A percentile compares a stretch with the other conserved stretches of the same genome.
Conservation (phyloP, 2,329 filamentous ascomycete genomes). For the Alternaria infectoria region DNA sequence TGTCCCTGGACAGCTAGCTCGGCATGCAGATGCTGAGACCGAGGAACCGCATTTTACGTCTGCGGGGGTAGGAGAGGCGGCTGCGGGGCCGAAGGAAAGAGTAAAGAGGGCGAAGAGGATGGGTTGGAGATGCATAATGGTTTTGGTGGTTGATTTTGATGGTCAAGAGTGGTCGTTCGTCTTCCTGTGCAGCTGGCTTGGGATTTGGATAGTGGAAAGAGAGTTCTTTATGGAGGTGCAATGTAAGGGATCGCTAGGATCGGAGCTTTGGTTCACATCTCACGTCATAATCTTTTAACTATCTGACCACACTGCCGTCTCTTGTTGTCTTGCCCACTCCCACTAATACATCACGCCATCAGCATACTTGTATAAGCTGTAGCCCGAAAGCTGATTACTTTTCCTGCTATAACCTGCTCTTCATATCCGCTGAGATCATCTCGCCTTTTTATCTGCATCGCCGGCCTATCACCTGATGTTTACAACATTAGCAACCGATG, state of each 20-base stretch:
- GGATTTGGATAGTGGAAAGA: not conserved
- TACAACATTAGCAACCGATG: not conserved
- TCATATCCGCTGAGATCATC: not conserved
- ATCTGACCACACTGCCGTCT: not conserved
- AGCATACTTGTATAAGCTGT: not conserved
- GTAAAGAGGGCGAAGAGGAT: not conserved
- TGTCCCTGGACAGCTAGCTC: not conserved
- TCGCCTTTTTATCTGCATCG: not conserved
- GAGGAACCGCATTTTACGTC: not conserved
- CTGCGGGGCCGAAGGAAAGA: not conserved
- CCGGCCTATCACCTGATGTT: not conserved
- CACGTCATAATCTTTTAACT: not conserved
- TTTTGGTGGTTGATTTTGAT: not conserved
- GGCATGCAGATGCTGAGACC: not conserved
- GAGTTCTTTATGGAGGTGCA: not conserved
- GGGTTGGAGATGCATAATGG: not conserved
- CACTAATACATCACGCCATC: not conserved
- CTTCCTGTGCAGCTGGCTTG: not conserved
- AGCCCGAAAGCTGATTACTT: fast-evolving
- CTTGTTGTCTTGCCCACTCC: not conserved
- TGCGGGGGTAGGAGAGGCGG: not conserved
- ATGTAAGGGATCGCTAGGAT: not conserved
- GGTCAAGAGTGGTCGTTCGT: not conserved
- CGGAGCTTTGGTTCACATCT: not conserved
- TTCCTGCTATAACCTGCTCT: not conserved